A percentile compares a stretch with the other conserved stretches of the same genome.
Conservation (phyloP, 2,329 filamentous ascomycete species). For the Cadophora sp. region DNA sequence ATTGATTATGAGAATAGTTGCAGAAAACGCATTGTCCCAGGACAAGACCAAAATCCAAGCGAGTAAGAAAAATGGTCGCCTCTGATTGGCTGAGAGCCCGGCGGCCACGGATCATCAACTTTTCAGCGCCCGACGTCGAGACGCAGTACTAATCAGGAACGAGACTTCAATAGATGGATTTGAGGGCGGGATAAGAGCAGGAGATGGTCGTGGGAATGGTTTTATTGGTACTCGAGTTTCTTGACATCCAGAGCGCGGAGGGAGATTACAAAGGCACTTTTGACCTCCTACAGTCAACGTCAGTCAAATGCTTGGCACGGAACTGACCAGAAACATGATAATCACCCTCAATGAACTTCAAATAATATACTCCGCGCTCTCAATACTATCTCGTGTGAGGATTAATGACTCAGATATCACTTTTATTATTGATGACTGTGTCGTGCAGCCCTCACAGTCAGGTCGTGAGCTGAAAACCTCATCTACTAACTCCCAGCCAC, state of each 20-base stretch:
- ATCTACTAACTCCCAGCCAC: slow-evolving; percentile 14
- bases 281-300: slow-evolving; percentile 7
- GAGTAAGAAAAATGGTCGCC: slow-evolving; percentile 5
- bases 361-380: background rate
- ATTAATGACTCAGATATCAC: background rate
- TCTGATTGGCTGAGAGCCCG: slow-evolving; percentile 18
- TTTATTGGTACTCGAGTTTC: background rate
- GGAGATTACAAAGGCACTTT: slow-evolving; percentile 2
- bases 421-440: slow-evolving; percentile 24
- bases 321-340: slow-evolving; percentile 12
- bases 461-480: background rate
- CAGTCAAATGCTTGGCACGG: slow-evolving; percentile 8
- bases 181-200: background rate
- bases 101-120: slow-evolving; percentile 14
- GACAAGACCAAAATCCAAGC: slow-evolving; percentile 21
- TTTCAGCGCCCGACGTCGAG: slow-evolving; percentile 6
- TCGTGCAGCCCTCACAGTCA: background rate
- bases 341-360: slow-evolving; percentile 4
- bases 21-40: slow-evolving; percentile 20
- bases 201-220: background rate
- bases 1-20: slow-evolving; percentile 19
- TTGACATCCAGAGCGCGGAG: background rate
- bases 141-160: background rate
- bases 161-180: background rate
- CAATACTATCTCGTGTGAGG: background rate